These are phyloP conservation scores for Colletotrichum sp. DNA, from an alignment of 2,329 filamentous ascomycete genomes.

Conservation along the genomic window DNA sequence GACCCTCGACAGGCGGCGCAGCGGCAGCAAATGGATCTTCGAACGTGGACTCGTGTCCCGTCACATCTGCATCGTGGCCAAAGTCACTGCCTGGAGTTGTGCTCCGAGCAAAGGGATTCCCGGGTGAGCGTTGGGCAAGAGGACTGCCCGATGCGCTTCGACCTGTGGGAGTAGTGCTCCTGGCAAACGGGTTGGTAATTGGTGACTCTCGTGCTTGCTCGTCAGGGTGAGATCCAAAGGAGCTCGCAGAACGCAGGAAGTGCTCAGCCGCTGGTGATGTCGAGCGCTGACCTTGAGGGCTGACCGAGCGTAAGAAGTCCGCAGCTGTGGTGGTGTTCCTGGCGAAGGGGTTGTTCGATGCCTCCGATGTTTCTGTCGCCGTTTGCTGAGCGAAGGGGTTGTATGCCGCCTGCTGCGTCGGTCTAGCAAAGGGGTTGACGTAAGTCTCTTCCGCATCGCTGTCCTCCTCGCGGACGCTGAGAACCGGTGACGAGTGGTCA, in stretches of 20 bases:
- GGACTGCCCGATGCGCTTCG: not conserved
- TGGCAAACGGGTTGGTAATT: conserved; percentile 1
- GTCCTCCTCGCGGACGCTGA: not conserved
- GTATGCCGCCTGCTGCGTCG: not conserved
- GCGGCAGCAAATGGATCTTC: not conserved
- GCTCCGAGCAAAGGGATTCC: not conserved
- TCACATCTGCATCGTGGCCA: not conserved
- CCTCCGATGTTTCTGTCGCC: not conserved
- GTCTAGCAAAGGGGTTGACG: conserved; percentile 1
- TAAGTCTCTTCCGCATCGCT: not conserved
- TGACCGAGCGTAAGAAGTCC: conserved; percentile 7
- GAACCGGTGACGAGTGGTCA: conserved; percentile 2
- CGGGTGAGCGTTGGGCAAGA: not conserved
- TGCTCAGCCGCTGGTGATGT: not conserved
- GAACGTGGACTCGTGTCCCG: not conserved
- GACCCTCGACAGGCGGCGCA: not conserved
- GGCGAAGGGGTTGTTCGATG: not conserved
- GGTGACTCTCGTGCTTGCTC: not conserved
- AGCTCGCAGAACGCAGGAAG: not conserved
- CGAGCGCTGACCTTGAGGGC: not conserved
- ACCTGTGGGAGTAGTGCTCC: not conserved
- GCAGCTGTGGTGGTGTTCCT: not conserved
- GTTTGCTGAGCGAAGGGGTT: conserved; percentile 1
- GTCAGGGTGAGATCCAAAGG: not conserved
- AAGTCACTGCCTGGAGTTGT: not conserved